Evolutionary conservation across 352 stramenopile genomes (phyloP), one percentile per base, ranked within the genome.

Genomic region (Globisporangium irregulare): DNA sequence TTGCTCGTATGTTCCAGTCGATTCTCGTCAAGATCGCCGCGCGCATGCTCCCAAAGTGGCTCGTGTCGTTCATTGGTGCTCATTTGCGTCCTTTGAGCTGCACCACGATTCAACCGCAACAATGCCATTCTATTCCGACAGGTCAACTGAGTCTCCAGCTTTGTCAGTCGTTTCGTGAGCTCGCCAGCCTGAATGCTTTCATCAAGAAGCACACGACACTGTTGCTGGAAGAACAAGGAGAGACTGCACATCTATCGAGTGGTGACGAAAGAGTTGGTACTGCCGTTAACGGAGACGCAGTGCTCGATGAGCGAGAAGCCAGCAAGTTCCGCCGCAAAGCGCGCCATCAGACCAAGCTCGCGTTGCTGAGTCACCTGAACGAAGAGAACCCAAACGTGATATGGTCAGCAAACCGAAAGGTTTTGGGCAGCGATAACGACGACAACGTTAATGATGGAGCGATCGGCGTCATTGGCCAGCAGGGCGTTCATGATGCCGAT

Each of bases 261-360:
- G 43, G 18, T 4, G 20, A 20, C 3, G 43, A 51, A 24, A 20
- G 10, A 38, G 29, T 41, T 20, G 7, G 36, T 58, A 36, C 15
- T 38, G 60, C 63, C 4, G 71, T 41, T 0, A n/a, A 48, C n/a
- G 80, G 77, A 27, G 66, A 64, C 1, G 74, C 82, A 56, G 75
- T 71, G n/a, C 22, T 43, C n/a, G 53, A 68, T 36, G 51, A 61
- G 32, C 48, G 67, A 24, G 58, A 71, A 53, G 64, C 74, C 18
- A 69, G 77, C 59, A 86, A 87, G 46, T 91, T 90, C 65, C 82
- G 84, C 20, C 73, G 84, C 24, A 88, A 87, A 43, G 82, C 77
- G 24, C 80, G 84, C 0, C 73, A 92, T 32, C 71, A 85, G 64
- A 86, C 77, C 25, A 92, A 92, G 58, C 34, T 90, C 48, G 59